Evolutionary conservation across 225 moss, liverwort and hornwort species (phyloP).

Genomic region (Physcomitrellopsis africana): DNA sequence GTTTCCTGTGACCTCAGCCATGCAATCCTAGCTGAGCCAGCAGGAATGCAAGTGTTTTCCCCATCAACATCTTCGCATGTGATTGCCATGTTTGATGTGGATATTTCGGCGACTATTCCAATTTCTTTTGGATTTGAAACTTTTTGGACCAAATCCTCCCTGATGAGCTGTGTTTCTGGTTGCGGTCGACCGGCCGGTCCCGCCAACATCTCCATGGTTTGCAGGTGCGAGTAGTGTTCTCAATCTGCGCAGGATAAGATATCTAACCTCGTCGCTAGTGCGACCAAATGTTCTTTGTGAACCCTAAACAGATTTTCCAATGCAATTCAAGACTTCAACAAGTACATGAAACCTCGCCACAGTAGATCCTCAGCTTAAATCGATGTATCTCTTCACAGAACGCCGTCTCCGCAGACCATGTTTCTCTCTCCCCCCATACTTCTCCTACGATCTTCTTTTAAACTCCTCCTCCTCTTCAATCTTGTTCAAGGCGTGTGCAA

Average conservation of each 20-base stretch:
- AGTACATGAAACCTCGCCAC: background rate
- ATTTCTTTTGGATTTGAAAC: constrained; percentile 50
- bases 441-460: constrained; percentile 17
- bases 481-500: constrained; percentile 29
- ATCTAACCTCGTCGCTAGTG: background rate
- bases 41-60: constrained; percentile 26
- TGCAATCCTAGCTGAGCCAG: constrained; percentile 50
- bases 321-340: background rate
- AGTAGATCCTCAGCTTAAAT: constrained; percentile 10
- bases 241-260: no score
- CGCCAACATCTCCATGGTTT: constrained; percentile 24
- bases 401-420: constrained; percentile 19
- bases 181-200: background rate
- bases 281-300: background rate
- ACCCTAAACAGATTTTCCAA: fast-evolving
- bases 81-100: background rate
- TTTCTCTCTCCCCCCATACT: constrained; percentile 18
- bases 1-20: constrained; percentile 64
- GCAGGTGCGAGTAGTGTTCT: background rate
- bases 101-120: constrained; percentile 60
- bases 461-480: constrained; percentile 29
- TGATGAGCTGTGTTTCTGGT: constrained; percentile 40
- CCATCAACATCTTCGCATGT: constrained; percentile 15
- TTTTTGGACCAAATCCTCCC: constrained; percentile 66
- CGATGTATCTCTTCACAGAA: background rate